Evolutionary conservation across 345 rosid species (phyloP), one percentile per base, ranked within the genome.

Genomic region (Clausena lansium): DNA sequence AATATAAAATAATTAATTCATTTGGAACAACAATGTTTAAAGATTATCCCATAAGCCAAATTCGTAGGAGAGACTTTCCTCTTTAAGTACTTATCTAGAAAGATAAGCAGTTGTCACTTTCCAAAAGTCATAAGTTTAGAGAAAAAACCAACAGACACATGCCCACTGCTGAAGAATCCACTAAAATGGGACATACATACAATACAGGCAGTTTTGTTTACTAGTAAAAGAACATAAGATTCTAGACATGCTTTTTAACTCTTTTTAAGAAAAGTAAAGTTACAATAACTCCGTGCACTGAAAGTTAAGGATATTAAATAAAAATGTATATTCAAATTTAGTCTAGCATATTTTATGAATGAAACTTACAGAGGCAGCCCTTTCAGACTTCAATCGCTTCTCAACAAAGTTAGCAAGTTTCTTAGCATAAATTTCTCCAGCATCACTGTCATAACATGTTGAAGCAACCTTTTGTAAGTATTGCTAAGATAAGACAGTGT

Each of bases 311-410:
- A 78, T 60, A 38, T 47, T 38, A 69, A 69, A 77, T 20, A 35
- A 66, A 79, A 55, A 63, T 76, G 59, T 62, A 59, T 2, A 25
- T 36, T 7, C 25, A 50, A 61, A 22, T 70, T 33, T 52, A 64
- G 38, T 59, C 32, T 39, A 75, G 30, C 30, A 57, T 68, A 64
- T 55, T 58, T 63, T 58, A 32, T 24, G 68, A 80, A 11, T 45
- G 50, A 6, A 82, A 81, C 98, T 91, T 90, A 94, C 99, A 47
- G 99, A 94, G 75, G 99, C 99, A 69, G 99, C 91, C 84, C 92
- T 94, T 86, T 97, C 99, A 81, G 92, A 84, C 89, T 91, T 94
- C 76, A 97, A 87, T 77, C 98, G 87, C 85, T 94, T 97, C 85
- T 89, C 99, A 6, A 97, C 89, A 70, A 97, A 97, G 86, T 92